Base-by-base conservation (phyloP, 2,329 filamentous ascomycete species). In the Pezicula carpinea region DNA sequence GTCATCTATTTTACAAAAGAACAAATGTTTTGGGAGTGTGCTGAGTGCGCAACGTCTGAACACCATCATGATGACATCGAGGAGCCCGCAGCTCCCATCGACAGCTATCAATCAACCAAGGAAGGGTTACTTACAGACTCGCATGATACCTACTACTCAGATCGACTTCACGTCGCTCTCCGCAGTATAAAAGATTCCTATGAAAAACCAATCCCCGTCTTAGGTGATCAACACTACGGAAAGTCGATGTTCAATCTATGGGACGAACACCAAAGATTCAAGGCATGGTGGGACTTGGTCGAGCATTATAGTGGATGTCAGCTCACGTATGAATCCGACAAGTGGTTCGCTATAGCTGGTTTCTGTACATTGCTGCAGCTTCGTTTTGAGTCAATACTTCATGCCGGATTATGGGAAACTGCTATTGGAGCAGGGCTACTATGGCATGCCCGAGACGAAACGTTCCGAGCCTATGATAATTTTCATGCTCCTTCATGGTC, bases 11-110 rank as follows among this genome's bases (percentile, higher is more conserved):
- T 32, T 21, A 15, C 26, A 8, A 15, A 43, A 19, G 18, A 34
- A n/a, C 41, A 43, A 21, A 7, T 43, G 8, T 15, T 43, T 11
- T 43, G 41, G 41, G 41, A 43, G 17, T 43, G 41, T 14, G 29
- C 29, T 8, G 29, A 32, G 14, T 32, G 7, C 7, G 29, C 14
- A 14, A 32, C 8, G 8, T 32, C 29, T 8, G 29, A 32, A 14
- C 14, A 32, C 14, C 8, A 14, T 32, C 7, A 32, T 32, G 14
- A 32, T 7, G n/a, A n/a, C n/a, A n/a, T n/a, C n/a, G n/a, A n/a
- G n/a, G n/a, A n/a, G n/a, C n/a, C n/a, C n/a, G n/a, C n/a, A n/a
- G n/a, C n/a, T n/a, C n/a, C 29, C 29, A 8, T 32, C 14, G 29
- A 32, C 8, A 32, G 14, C 29, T 32, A 8, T 8, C 7, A 32